phyloP scores from a whole-genome alignment of 176 grass and related monocot genomes.

The Alloteropsis semialata region DNA sequence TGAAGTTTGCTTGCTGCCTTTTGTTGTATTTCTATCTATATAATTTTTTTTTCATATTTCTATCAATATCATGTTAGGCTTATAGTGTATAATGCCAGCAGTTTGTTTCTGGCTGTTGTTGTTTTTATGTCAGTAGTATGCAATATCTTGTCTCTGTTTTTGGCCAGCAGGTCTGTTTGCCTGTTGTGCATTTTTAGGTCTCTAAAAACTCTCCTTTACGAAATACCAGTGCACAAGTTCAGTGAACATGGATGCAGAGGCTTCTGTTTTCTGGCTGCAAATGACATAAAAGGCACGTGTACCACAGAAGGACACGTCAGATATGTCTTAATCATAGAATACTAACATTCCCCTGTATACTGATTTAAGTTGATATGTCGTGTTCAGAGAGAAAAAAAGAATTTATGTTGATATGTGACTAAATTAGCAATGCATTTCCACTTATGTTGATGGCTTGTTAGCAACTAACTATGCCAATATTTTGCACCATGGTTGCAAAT shows the following conservation, averaged over 20 bases:
- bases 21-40: not conserved
- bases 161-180: not conserved
- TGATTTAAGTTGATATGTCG: not conserved
- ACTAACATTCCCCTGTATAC: not conserved
- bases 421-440: constrained; percentile 14
- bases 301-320: not conserved
- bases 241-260: not conserved
- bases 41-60: too few species aligned
- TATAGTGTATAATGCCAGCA: not conserved
- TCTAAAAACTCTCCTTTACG: not conserved
- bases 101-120: not conserved
- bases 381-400: not conserved
- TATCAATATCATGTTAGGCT: not conserved
- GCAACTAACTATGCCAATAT: not conserved
- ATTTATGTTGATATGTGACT: constrained; percentile 16
- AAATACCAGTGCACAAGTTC: not conserved
- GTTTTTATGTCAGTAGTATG: not conserved
- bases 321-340: constrained; percentile 13
- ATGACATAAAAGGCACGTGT: constrained; percentile 19
- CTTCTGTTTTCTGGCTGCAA: constrained; percentile 4
- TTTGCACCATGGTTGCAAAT: not conserved
- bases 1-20: not conserved
- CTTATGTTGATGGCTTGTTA: not conserved
- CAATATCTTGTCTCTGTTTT: not conserved
- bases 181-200: not conserved